Evolutionary conservation across 2,329 filamentous ascomycete species (phyloP), one percentile per base, ranked within the genome.

Genomic region (Aaosphaeria arxii): DNA sequence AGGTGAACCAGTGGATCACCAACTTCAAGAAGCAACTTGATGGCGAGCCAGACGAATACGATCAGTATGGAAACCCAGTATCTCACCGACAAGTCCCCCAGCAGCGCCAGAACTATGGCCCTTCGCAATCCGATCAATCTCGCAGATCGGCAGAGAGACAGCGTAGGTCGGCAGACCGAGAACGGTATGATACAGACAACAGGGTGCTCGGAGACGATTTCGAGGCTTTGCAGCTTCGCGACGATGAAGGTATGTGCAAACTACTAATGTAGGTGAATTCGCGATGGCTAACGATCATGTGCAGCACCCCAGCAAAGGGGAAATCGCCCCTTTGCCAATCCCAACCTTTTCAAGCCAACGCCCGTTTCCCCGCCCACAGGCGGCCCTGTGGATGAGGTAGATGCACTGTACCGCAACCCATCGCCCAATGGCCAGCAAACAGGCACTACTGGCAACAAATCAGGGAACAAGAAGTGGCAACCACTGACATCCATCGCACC

Each of bases 381-480:
- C 36, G 83, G 83, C 1, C 81, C 83, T 7, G 83, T 89, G 2
- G 89, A 95, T 61, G 90, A 96, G 63, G 91, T 96, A 42, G 81
- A 86, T 58, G 84, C 78, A 32, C 67, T 87, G 49, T 94, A 95
- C 66, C 82, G 85, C 30, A 69, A 69, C 38, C 66, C 69, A 13
- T 69, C 68, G 6, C 67, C 68, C 9, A 58, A 50, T 53, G 63
- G 57, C 51, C 64, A 62, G 50, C 48, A 42, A 44, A 48, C 54
- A n/a, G 58, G 55, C 28, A 70, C 69, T 50, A 57, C 59, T 28
- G 58, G 55, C 17, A 71, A 69, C 49, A 56, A 64, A n/a, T 76
- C 78, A 56, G 94, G 91, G 74, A 94, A 91, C 74, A 96, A 91
- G 80, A 99, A 99, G 75, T 99, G 94, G 94, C 92, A 99, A 71